A percentile compares a stretch with the other conserved stretches of the same genome.
Evolutionary conservation across 805 yeast species (phyloP).

Genomic region (Blastobotrys muscicola): DNA sequence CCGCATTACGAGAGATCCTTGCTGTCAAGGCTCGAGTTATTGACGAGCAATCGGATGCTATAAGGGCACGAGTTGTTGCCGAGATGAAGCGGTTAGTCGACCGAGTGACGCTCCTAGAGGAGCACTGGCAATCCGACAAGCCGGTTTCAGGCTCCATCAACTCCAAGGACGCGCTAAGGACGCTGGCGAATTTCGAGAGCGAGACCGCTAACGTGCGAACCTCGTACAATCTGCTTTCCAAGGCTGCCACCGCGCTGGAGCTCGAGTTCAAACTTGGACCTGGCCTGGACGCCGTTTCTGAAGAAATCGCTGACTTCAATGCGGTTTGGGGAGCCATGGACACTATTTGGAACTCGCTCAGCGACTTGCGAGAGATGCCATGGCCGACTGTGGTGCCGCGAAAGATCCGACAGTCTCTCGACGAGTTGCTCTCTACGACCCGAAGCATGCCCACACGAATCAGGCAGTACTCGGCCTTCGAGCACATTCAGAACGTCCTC

Average conservation of each 20-base stretch:
- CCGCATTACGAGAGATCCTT: slow-evolving; percentile 34
- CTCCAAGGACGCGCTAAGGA: slow-evolving; percentile 19
- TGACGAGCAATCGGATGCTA: slow-evolving; percentile 33
- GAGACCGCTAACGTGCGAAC: slow-evolving; percentile 9
- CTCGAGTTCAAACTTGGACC: slow-evolving; percentile 25
- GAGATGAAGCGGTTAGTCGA: slow-evolving; percentile 33
- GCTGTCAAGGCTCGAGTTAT: slow-evolving; percentile 31
- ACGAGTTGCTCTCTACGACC: slow-evolving; percentile 36
- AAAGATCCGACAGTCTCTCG: slow-evolving; percentile 39
- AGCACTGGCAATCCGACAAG: slow-evolving; percentile 38
- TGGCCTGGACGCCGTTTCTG: slow-evolving; percentile 27
- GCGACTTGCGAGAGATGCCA: slow-evolving; percentile 30
- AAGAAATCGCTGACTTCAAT: slow-evolving; percentile 48
- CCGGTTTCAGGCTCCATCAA: slow-evolving; percentile 23
- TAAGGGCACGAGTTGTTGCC: slow-evolving; percentile 33
- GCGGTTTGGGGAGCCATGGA: slow-evolving; percentile 58
- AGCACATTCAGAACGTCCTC: slow-evolving; percentile 40
- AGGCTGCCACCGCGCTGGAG: slow-evolving; percentile 30
- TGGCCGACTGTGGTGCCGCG: slow-evolving; percentile 46
- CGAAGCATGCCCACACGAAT: slow-evolving; percentile 47
- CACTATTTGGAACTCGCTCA: slow-evolving; percentile 39
- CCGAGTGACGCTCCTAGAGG: slow-evolving; percentile 23
- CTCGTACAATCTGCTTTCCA: slow-evolving; percentile 18
- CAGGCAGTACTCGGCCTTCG: slow-evolving; percentile 62
- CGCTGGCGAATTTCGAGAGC: slow-evolving; percentile 23